A percentile compares a stretch with the other conserved stretches of the same genome.
These are phyloP conservation scores for Cercospora beticola DNA, from an alignment of 2,329 filamentous ascomycete genomes.

Conservation along the genomic window DNA sequence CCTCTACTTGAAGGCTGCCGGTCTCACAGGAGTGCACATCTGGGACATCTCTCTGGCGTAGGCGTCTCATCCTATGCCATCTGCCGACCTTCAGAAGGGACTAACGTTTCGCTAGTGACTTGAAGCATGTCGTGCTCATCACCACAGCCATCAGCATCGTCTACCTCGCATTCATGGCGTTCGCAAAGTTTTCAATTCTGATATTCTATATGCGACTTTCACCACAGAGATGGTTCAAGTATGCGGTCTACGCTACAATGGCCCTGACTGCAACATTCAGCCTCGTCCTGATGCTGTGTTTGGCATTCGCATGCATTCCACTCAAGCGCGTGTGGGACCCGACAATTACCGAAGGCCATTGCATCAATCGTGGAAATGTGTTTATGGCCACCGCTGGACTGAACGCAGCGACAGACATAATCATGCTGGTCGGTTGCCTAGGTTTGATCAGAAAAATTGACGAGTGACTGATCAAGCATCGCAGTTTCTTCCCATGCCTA, in stretches of 20 bases:
- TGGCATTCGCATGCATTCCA: not conserved
- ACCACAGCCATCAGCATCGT: not conserved
- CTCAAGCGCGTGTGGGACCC: not conserved
- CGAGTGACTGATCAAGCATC: not conserved
- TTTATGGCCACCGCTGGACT: not conserved
- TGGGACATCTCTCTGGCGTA: not conserved
- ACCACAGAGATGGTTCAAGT: not conserved
- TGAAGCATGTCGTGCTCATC: not conserved
- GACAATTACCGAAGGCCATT: not conserved
- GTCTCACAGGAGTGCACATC: not conserved
- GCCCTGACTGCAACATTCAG: not conserved
- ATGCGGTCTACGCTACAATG: not conserved
- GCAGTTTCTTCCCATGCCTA: not conserved
- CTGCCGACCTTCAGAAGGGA: not conserved
- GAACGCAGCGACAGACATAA: not conserved
- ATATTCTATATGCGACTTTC: not conserved
- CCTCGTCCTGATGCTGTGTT: not conserved
- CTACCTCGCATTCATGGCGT: not conserved
- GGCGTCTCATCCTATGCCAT: not conserved
- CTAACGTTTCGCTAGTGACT: not conserved
- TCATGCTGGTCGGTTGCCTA: not conserved
- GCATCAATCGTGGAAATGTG: not conserved
- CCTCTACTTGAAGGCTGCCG: not conserved
- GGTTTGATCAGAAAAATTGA: too few relatives aligned
- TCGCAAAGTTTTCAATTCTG: not conserved